A percentile compares a stretch with the other conserved stretches of the same genome.
phyloP scores from a whole-genome alignment of 441 rosid species.

The Populus hybrid region DNA sequence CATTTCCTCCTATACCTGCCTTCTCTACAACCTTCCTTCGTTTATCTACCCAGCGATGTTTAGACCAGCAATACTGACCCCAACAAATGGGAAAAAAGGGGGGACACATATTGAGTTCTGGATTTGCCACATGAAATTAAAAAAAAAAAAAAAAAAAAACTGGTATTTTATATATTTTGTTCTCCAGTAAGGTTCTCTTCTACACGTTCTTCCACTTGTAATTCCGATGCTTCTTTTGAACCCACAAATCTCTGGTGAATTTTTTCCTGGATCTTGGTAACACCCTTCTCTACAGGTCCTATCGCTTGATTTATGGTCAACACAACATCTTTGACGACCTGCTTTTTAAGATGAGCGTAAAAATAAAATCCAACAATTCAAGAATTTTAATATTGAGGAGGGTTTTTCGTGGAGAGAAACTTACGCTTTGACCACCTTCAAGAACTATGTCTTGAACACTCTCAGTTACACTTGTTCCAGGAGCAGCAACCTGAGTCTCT shows the following conservation, averaged over 20 bases:
- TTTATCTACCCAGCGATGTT: too few relatives aligned
- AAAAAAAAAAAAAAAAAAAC: too few relatives aligned
- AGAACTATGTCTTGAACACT: slow-evolving; percentile 86
- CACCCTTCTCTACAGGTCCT: slow-evolving; percentile 82
- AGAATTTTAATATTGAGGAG: background rate
- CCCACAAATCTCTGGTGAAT: slow-evolving; percentile 42
- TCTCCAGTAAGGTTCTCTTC: slow-evolving; percentile 11
- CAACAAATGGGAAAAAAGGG: too few relatives aligned
- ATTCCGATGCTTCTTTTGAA: slow-evolving; percentile 33
- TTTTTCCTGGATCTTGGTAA: slow-evolving; percentile 67
- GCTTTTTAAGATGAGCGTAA: background rate
- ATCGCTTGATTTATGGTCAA: slow-evolving; percentile 89
- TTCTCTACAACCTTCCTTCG: too few relatives aligned
- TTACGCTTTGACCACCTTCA: slow-evolving; percentile 71
- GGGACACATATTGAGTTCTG: background rate
- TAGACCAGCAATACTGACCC: too few relatives aligned
- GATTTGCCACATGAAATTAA: background rate
- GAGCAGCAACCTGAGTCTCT: slow-evolving; percentile 54
- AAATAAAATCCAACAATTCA: background rate
- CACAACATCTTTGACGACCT: slow-evolving; percentile 80
- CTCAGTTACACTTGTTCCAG: slow-evolving; percentile 72
- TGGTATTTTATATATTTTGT: background rate
- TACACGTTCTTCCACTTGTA: slow-evolving; percentile 25
- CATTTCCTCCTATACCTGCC: too few relatives aligned
- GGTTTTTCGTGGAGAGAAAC: slow-evolving; percentile 10